Base-by-base conservation (phyloP, 1,284 basidiomycete species). In the Veloboletus limbatus region DNA sequence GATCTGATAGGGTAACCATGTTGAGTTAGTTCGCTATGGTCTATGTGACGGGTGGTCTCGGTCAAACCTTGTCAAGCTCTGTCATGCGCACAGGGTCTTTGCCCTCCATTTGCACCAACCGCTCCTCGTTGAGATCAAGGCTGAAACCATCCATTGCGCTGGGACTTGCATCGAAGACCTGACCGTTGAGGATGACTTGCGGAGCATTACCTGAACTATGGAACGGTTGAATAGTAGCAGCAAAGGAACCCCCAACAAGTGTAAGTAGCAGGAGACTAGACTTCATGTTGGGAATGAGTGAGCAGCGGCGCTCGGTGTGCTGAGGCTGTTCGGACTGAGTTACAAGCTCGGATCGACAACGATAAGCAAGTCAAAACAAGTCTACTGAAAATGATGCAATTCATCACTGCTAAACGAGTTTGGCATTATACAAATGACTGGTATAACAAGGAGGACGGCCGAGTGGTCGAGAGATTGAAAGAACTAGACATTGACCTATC, bases 31-130 rank as follows among this genome's bases (percentile, higher is more conserved):
- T 31, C 24, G n/a, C 8, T 2, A 22, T 14, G n/a, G 9, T 16
- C 21, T n/a, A 16, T 27, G 27, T n/a, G 22, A 17, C 16, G 34
- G 40, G 44, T 39, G 33, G 31, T 22, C 21, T 37, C 30, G n/a
- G 11, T 14, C 39, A 8, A 38, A 83, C 87, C 82, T 91, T 95
- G 57, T 93, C 82, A 26, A 86, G 70, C 67, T 95, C 92, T 11
- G 89, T 80, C 69, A 92, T 84, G 82, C 82, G 86, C 26, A 83
- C 75, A 17, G 88, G 85, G 10, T 72, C 69, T 51, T 79, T 69
- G 40, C 79, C 85, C 48, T 83, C 78, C 57, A 91, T 74, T 64
- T 91, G 81, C 40, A 95, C 81, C 39, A 93, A 76, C 43, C 92
- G 79, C 47, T 74, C 72, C 46, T 81, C 86, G 52, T 77, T 72